phyloP scores from a whole-genome alignment of 495 filamentous ascomycete genomes.

The Opeltia flavorubescens region DNA sequence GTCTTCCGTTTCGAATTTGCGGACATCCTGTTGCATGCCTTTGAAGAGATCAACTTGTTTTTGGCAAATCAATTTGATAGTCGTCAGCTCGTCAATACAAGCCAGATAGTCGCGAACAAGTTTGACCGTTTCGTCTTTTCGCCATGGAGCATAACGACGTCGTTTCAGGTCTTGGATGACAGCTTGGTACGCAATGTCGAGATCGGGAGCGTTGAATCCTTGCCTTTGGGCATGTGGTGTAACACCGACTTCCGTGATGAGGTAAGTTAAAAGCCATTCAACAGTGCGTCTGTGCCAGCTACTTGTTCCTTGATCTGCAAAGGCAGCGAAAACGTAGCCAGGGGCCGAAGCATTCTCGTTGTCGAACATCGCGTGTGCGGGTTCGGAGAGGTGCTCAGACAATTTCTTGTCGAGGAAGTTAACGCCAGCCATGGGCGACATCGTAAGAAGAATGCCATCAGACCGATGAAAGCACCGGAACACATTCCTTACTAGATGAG shows the following conservation, averaged over 20 bases:
- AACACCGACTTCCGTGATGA: slow-evolving; percentile 17
- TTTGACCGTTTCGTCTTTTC: slow-evolving; percentile 16
- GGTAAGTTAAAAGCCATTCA: slow-evolving; percentile 20
- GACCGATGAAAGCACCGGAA: slow-evolving; percentile 21
- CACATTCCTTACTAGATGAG: slow-evolving; percentile 16
- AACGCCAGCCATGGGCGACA: slow-evolving; percentile 18
- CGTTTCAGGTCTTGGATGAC: slow-evolving; percentile 20
- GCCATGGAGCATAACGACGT: slow-evolving; percentile 17
- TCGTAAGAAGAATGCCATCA: slow-evolving; percentile 19
- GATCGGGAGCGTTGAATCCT: slow-evolving; percentile 17
- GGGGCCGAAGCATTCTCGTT: slow-evolving; percentile 18
- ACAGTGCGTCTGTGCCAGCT: slow-evolving; percentile 19
- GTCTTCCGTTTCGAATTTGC: slow-evolving; percentile 17
- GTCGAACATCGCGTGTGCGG: slow-evolving; percentile 14
- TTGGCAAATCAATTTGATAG: slow-evolving; percentile 11
- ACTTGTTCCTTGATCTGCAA: slow-evolving; percentile 17
- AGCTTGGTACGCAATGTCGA: slow-evolving; percentile 15
- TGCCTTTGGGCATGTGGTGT: slow-evolving; percentile 17
- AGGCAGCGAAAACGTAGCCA: slow-evolving; percentile 16
- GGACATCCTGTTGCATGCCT: slow-evolving; percentile 14
- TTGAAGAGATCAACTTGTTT: slow-evolving; percentile 17
- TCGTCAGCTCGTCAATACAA: slow-evolving; percentile 18
- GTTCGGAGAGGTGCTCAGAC: slow-evolving; percentile 11
- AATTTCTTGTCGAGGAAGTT: slow-evolving; percentile 21
- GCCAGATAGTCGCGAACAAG: slow-evolving; percentile 17